Evolutionary conservation across 129 eudicot species (phyloP), one percentile per base, ranked within the genome.

Genomic region (Ambrosia artemisiifolia): DNA sequence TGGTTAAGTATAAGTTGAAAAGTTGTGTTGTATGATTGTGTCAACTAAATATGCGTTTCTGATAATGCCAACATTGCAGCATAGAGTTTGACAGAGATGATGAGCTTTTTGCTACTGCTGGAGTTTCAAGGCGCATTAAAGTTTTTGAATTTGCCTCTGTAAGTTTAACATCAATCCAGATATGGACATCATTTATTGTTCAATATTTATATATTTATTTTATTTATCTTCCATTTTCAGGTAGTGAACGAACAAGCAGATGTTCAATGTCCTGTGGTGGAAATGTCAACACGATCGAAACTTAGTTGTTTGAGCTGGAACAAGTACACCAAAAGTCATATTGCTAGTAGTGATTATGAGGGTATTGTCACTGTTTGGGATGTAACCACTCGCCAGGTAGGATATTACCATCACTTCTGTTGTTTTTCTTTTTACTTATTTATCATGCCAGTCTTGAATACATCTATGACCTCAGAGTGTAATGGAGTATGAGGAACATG

Each of bases 331-430:
- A 95, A 95, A 81, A 88, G 67, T 69, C 86, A 84, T 47, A 90
- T 95, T 49, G 99, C 97, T 11, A 95, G 97, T 78, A 90, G 97
- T 76, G 99, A 95, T 70, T 95, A 95, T 55, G 99, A 95, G 53
- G 99, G 99, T 20, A 91, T 90, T 35, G 94, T 90, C 67, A 95
- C 96, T 71, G 96, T 95, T 11, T 95, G 99, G 99, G 99, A 95
- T 91, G 99, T 91, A 49, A 84, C 83, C 32, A 95, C 97, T 18
- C 84, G 87, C 7, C 99, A 95, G 97, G 99, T 93, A 82, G 42
- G 7, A 50, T 53, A 32, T 66, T 64, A 60, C 30, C 50, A 51
- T 13, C 30, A 47, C 54, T 1, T 65, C 42, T 18, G n/a, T 3
- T 57, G 43, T 17, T 24, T 11, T 5, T 57, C 43, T 17, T 24